Percentiles rank a stretch among this genome's conserved stretches.
phyloP scores from a whole-genome alignment of 2,329 filamentous ascomycete genomes.

The Penicillium sp. region DNA sequence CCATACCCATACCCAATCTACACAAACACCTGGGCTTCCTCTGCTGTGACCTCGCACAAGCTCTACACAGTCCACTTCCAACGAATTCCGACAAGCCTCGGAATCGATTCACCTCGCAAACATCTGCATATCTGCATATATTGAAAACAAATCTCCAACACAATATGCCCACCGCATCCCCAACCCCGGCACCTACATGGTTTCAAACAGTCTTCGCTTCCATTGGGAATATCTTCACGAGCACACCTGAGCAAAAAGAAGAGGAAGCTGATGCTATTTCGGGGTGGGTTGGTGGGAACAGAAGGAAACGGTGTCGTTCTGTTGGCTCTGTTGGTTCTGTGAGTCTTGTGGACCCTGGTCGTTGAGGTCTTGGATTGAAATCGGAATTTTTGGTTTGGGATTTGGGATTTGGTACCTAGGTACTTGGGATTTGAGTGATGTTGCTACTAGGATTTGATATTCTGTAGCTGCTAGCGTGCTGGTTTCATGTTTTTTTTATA shows the following conservation, averaged over 20 bases:
- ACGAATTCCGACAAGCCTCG: no score
- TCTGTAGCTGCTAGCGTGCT: no score
- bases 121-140: no score
- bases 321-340: conserved; percentile 14
- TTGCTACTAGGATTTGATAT: no score
- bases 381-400: not conserved
- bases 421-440: not conserved
- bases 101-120: no score
- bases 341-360: conserved; percentile 6
- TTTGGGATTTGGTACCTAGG: not conserved
- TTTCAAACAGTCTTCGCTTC: conserved; percentile 12
- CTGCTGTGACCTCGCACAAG: no score
- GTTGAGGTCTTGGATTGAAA: conserved; percentile 1
- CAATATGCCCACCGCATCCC: not conserved
- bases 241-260: not conserved
- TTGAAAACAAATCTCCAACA: no score
- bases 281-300: conserved; percentile 20
- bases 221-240: conserved; percentile 12
- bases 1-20: no score
- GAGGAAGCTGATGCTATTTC: conserved; percentile 21
- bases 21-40: no score
- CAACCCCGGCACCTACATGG: conserved; percentile 6
- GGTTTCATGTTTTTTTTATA: no score
- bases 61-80: no score
- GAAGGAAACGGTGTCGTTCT: conserved; percentile 21